phyloP scores from a whole-genome alignment of 768 basidiomycete genomes.

The Lyophyllum semitale region DNA sequence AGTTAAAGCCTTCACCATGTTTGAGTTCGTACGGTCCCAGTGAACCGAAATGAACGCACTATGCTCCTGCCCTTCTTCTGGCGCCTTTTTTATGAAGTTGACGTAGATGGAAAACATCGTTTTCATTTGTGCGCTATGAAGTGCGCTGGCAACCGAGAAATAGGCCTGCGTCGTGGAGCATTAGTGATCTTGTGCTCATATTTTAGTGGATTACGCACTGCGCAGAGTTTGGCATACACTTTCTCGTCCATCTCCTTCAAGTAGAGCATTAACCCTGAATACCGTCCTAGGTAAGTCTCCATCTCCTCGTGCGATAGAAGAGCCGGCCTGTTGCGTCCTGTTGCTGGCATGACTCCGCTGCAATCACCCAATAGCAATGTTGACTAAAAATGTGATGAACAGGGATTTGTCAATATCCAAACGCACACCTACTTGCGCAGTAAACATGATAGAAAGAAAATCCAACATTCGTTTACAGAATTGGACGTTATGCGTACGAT shows the following conservation, averaged over 20 bases:
- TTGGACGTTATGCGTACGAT: constrained; percentile 84
- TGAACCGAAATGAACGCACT: constrained; percentile 40
- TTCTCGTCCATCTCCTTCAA: constrained; percentile 95
- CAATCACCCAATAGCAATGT: constrained; percentile 68
- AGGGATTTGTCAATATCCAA: not conserved
- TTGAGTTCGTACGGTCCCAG: not conserved
- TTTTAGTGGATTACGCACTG: constrained; percentile 50
- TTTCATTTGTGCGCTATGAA: constrained; percentile 83
- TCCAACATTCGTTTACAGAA: constrained; percentile 93
- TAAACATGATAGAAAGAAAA: constrained; percentile 89
- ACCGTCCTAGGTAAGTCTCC: constrained; percentile 83
- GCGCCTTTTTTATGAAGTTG: constrained; percentile 59
- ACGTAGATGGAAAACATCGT: constrained; percentile 63
- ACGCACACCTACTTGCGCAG: constrained; percentile 66
- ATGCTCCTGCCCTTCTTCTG: constrained; percentile 76
- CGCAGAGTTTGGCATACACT: constrained; percentile 86
- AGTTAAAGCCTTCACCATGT: constrained; percentile 44
- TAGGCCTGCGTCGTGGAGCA: constrained; percentile 63
- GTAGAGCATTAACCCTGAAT: constrained; percentile 88
- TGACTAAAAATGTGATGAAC: constrained; percentile 40
- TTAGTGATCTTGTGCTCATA: not conserved
- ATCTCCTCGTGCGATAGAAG: constrained; percentile 69
- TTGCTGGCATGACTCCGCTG: constrained; percentile 51
- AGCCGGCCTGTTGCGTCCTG: constrained; percentile 44
- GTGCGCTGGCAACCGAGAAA: constrained; percentile 81